A percentile compares a stretch with the other conserved stretches of the same genome.
phyloP scores from a whole-genome alignment of 768 basidiomycete genomes.

The Panus rudis region DNA sequence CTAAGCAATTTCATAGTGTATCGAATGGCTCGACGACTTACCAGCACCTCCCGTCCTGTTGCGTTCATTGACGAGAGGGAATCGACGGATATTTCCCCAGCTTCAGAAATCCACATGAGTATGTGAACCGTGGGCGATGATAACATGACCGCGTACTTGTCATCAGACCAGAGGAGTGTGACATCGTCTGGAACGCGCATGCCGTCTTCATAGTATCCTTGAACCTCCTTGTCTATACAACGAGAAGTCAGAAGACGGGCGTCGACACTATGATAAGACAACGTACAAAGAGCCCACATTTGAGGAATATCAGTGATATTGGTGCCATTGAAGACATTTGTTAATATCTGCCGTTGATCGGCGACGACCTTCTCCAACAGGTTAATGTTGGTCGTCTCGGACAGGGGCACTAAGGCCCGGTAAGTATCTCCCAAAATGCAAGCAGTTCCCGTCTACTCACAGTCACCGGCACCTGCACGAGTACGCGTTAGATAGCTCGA shows the following conservation, averaged over 20 bases:
- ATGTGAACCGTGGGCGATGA: neutral
- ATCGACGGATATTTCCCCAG: constrained; percentile 66
- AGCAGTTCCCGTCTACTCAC: constrained; percentile 24
- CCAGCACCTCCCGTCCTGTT: constrained; percentile 63
- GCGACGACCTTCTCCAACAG: constrained; percentile 49
- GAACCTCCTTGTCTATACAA: constrained; percentile 51
- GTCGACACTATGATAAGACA: neutral
- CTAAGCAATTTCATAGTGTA: constrained; percentile 20
- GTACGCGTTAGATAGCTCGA: too few relatives aligned
- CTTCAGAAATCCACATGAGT: constrained; percentile 22
- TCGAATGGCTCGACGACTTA: constrained; percentile 57
- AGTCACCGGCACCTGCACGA: constrained; percentile 33
- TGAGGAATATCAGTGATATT: constrained; percentile 52
- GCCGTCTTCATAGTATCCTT: constrained; percentile 59
- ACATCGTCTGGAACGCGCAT: constrained; percentile 58
- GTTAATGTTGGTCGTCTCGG: constrained; percentile 39
- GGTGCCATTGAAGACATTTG: constrained; percentile 40
- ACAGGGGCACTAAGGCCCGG: constrained; percentile 39
- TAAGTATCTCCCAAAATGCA: constrained; percentile 1
- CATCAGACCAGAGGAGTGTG: constrained; percentile 65
- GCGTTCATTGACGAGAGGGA: constrained; percentile 44
- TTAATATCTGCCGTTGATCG: constrained; percentile 56
- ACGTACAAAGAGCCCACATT: constrained; percentile 53
- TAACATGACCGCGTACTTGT: constrained; percentile 38
- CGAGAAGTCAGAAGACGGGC: neutral